These are phyloP conservation scores for Pythium utonaiense DNA, from an alignment of 352 stramenopile genomes.

Conservation along the genomic window DNA sequence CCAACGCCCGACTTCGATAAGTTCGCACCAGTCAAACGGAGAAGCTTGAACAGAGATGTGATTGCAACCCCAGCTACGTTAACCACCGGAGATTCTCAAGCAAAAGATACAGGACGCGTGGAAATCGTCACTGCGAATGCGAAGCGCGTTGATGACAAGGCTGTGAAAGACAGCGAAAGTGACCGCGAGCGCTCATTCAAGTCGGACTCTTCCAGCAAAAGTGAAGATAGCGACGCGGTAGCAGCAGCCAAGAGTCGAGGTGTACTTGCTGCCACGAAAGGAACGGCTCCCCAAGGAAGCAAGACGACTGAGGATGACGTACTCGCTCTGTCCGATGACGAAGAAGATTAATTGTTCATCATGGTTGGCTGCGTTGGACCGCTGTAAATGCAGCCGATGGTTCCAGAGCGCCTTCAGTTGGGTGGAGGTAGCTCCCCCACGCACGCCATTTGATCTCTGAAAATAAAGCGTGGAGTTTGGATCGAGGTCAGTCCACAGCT, in stretches of 20 bases:
- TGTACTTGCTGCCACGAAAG: slow-evolving; percentile 8
- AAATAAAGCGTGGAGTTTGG: too few species aligned
- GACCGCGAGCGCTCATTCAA: slow-evolving; percentile 8
- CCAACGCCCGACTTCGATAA: slow-evolving; percentile 3
- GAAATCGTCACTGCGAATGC: neutral
- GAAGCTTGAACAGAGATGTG: slow-evolving; percentile 12
- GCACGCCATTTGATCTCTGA: too few species aligned
- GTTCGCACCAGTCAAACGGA: slow-evolving; percentile 23
- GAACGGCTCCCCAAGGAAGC: neutral
- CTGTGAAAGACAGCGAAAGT: slow-evolving; percentile 13
- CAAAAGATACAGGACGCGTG: neutral
- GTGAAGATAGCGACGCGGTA: neutral
- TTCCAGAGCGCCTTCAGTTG: too few species aligned
- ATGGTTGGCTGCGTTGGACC: too few species aligned
- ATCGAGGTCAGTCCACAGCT: too few species aligned
- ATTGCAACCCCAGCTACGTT: neutral
- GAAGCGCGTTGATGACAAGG: neutral
- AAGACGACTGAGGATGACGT: slow-evolving; percentile 14
- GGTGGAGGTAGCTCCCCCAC: too few species aligned
- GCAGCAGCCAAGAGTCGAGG: neutral
- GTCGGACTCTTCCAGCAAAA: neutral
- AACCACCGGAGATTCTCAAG: neutral
- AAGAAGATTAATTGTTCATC: slow-evolving; percentile 20
- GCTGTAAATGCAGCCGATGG: too few species aligned
- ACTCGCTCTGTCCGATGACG: slow-evolving; percentile 23